A percentile compares a stretch with the other conserved stretches of the same genome.
Conservation (phyloP, 208 protist species). For the Trypanosoma caninum region DNA sequence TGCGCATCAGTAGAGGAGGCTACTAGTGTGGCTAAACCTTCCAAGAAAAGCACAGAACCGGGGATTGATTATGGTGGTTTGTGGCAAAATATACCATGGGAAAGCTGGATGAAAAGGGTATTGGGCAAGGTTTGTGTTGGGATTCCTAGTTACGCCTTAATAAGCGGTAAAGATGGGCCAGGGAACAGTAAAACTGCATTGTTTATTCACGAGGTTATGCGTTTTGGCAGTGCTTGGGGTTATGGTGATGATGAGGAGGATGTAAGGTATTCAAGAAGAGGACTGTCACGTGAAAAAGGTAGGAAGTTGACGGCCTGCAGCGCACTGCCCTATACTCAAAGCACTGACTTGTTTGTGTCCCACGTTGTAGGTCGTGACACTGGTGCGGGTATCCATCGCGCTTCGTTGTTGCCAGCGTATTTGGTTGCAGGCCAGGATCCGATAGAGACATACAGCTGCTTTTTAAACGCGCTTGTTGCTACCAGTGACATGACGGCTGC, state of each 20-base stretch:
- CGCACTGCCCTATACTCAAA: constrained; percentile 16
- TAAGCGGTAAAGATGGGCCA: background rate
- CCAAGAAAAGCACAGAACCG: too few species aligned
- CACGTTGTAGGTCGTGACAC: constrained; percentile 21
- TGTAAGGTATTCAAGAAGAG: background rate
- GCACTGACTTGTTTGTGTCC: constrained; percentile 26
- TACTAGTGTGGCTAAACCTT: too few species aligned
- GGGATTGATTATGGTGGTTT: background rate
- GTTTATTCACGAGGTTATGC: constrained; percentile 17
- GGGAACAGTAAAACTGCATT: constrained; percentile 3
- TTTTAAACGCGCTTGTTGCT: constrained; percentile 13
- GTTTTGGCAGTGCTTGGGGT: background rate
- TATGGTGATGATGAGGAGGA: background rate
- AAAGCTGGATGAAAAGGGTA: constrained; percentile 1
- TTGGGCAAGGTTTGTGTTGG: constrained; percentile 12
- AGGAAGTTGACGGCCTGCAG: background rate
- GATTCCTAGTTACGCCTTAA: constrained; percentile 16
- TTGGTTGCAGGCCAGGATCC: constrained; percentile 2
- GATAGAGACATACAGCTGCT: constrained; percentile 5
- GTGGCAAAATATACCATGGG: constrained; percentile 19
- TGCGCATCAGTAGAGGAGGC: background rate
- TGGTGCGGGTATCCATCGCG: constrained; percentile 23
- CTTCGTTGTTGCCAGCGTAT: constrained; percentile 18
- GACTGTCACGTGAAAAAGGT: background rate
- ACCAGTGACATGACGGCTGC: constrained; percentile 17